A percentile compares a stretch with the other conserved stretches of the same genome.
These are phyloP conservation scores for Trichophyton simii DNA, from an alignment of 2,329 filamentous ascomycete species.

Conservation along the genomic window DNA sequence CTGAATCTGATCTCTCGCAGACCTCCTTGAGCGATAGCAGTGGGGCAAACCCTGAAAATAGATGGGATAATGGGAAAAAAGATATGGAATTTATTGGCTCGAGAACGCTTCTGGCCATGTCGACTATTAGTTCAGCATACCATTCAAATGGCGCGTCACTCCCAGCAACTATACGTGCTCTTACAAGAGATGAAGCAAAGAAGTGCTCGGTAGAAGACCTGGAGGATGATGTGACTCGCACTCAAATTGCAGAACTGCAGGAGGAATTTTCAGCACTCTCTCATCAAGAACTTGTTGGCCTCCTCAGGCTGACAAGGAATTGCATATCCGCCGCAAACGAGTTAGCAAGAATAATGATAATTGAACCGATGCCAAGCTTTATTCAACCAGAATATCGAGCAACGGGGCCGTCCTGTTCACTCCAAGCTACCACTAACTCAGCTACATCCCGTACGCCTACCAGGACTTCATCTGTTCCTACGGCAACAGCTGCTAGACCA, in stretches of 20 bases:
- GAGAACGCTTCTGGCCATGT: constrained; percentile 34
- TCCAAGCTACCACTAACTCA: not conserved
- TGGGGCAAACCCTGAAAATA: constrained; percentile 30
- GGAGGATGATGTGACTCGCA: constrained; percentile 33
- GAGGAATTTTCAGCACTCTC: constrained; percentile 44
- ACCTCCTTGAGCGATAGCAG: constrained; percentile 12
- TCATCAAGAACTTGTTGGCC: constrained; percentile 36
- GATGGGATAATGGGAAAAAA: constrained; percentile 45
- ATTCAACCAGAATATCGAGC: not conserved
- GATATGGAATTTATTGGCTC: constrained; percentile 51
- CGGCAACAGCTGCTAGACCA: not conserved
- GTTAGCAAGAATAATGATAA: constrained; percentile 43
- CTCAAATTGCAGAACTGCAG: constrained; percentile 42
- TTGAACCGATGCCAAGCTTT: constrained; percentile 15
- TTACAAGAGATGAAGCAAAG: constrained; percentile 39
- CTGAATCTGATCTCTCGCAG: constrained; percentile 16
- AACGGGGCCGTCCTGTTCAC: not conserved
- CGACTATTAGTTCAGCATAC: constrained; percentile 45
- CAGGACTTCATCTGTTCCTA: not conserved
- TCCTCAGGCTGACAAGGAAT: constrained; percentile 46
- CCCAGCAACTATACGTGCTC: constrained; percentile 41
- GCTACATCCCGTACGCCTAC: not conserved
- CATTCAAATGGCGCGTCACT: constrained; percentile 46
- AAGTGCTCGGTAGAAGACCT: constrained; percentile 24
- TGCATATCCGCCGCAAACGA: constrained; percentile 48